A percentile compares a stretch with the other conserved stretches of the same genome.
Evolutionary conservation across 2,329 filamentous ascomycete genomes (phyloP).

Genomic region (Fusarium pseudoanthophilum): DNA sequence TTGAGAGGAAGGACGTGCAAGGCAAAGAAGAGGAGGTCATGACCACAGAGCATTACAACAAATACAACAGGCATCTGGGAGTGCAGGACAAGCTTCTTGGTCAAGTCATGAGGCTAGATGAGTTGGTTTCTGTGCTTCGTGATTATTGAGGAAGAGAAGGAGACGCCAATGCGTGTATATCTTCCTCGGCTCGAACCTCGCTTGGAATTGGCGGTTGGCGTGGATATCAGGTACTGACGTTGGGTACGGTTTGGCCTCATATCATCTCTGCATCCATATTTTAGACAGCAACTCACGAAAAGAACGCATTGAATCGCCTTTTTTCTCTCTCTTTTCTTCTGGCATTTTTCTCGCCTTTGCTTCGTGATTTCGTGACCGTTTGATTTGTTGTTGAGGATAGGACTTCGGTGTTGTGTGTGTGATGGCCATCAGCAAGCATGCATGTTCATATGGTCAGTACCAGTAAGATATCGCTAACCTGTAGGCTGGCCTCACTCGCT

Average conservation of each 20-base stretch:
- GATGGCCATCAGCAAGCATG: background rate
- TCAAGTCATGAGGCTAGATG: constrained; percentile 84
- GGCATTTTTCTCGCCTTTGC: background rate
- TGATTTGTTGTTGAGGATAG: background rate
- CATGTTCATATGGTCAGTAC: background rate
- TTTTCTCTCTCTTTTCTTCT: background rate
- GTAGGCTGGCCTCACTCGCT: background rate
- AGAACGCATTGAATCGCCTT: background rate
- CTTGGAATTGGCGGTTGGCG: background rate
- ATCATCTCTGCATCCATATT: constrained; percentile 8
- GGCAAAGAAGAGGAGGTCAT: constrained; percentile 86
- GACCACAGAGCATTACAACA: constrained; percentile 75
- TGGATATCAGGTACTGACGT: constrained; percentile 7
- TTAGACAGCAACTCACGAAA: constrained; percentile 5
- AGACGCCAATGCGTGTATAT: background rate
- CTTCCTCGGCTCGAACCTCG: background rate
- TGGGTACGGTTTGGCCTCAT: constrained; percentile 9
- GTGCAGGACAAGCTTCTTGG: constrained; percentile 79
- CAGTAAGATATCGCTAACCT: too few species aligned
- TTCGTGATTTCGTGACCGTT: background rate
- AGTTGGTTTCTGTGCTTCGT: constrained; percentile 82
- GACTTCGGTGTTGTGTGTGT: background rate
- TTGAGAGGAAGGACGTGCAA: constrained; percentile 86
- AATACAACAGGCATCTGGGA: constrained; percentile 67
- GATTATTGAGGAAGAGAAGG: constrained; percentile 68